Base-by-base conservation (phyloP, 768 basidiomycete genomes). In the Pleurotus eryngii region DNA sequence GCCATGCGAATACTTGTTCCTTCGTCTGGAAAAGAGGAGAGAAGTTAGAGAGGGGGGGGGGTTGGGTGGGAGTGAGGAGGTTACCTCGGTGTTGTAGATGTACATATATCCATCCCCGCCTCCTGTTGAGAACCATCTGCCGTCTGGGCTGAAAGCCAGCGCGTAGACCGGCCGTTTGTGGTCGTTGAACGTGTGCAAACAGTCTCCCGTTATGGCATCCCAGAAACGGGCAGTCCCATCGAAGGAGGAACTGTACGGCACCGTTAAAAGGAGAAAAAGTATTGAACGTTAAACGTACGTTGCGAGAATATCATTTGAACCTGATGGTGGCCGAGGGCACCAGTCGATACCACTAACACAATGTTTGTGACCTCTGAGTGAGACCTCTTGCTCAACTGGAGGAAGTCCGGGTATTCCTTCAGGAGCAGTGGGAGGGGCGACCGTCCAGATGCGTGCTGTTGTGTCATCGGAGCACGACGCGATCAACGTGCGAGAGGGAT, bases 401-500 rank as follows among this genome's bases (percentile, higher is more conserved):
- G 70, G 65, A 37, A 80, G 60, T 4, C 77, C 81, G 6, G 77
- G 79, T 55, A 79, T 77, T 49, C 66, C 64, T 30, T 80, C 77
- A 22, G 64, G 60, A 39, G 65, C 49, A n/a, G 62, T 61, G 8
- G 70, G 67, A 18, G 83, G 62, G 49, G 77, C 76, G 53, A 81
- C 81, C 55, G 81, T 78, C 90, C 90, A 94, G 63, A 93, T 80
- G 38, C 87, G 83, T 17, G 88, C 86, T 0, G 89, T 90, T 60
- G 74, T 74, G 61, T 94, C 92, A 64, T 94, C 92, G 0, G 92
- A 90, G 67, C 89, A 91, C 4, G 90, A 89, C 11, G 89, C 90
- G 45, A 94, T 66, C 42, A 81, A 80, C 27, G 86, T 89, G 38
- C 80, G 74, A n/a, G 79, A 73, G 14, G 81, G 74, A 59, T 88